Percentiles rank a stretch among this genome's conserved stretches.
phyloP scores from a whole-genome alignment of 176 grass and related monocot genomes.

The Cenchrus americanus region DNA sequence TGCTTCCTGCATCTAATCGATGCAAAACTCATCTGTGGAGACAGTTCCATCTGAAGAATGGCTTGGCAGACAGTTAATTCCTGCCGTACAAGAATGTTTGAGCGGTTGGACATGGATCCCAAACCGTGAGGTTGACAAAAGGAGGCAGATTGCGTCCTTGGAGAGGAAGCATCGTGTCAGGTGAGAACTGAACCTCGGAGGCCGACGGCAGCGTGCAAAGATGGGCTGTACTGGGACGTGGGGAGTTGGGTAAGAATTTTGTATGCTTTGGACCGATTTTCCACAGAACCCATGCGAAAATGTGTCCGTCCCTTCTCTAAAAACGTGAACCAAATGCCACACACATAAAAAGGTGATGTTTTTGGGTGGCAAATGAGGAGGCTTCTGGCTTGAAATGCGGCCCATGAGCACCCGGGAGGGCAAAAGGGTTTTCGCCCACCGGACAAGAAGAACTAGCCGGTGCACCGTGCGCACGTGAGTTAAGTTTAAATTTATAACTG shows the following conservation, averaged over 20 bases:
- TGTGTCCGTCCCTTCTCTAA: not conserved
- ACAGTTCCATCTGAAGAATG: not conserved
- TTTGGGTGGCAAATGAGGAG: not conserved
- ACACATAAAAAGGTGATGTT: too few relatives aligned
- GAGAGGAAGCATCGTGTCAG: not conserved
- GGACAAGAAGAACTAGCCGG: too few relatives aligned
- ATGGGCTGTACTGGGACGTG: not conserved
- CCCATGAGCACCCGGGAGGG: not conserved
- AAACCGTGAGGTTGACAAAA: conserved; percentile 26
- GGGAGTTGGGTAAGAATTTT: not conserved
- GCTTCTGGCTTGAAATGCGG: not conserved
- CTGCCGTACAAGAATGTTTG: not conserved
- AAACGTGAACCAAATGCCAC: not conserved
- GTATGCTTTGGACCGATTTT: not conserved
- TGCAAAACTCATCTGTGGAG: not conserved
- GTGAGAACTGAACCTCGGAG: not conserved
- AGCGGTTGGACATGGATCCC: not conserved
- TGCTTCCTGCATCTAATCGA: not conserved
- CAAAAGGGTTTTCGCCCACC: not conserved
- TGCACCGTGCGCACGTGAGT: too few relatives aligned
- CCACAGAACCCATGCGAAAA: not conserved
- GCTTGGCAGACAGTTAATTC: not conserved
- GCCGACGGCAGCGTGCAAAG: not conserved
- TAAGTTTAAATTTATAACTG: too few relatives aligned
- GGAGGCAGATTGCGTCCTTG: not conserved